These are phyloP conservation scores for Vararia minispora DNA, from an alignment of 768 basidiomycete species.

Conservation along the genomic window DNA sequence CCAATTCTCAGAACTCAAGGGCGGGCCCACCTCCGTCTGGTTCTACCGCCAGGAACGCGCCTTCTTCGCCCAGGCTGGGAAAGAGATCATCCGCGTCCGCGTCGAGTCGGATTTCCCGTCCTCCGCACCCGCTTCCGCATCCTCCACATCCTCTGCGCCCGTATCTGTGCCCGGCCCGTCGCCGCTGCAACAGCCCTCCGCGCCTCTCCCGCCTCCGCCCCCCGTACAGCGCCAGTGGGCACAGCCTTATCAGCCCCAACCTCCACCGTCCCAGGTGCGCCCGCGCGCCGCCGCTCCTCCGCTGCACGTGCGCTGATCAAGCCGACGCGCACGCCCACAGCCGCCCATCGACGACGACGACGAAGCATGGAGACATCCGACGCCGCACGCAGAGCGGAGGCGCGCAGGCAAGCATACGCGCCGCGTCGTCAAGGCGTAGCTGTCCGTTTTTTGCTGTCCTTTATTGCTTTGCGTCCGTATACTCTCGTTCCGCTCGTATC, in stretches of 20 bases:
- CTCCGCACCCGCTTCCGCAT: constrained; percentile 14
- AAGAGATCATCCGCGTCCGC: constrained; percentile 65
- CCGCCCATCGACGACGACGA: constrained; percentile 41
- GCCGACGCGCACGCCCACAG: constrained; percentile 11
- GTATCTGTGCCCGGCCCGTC: constrained; percentile 15
- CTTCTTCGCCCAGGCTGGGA: constrained; percentile 71
- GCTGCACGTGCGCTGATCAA: constrained; percentile 6
- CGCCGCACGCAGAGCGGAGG: constrained; percentile 62
- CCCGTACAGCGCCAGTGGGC: constrained; percentile 4
- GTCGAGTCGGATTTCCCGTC: constrained; percentile 51
- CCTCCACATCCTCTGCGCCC: constrained; percentile 18
- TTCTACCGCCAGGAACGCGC: constrained; percentile 71
- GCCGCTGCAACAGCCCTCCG: constrained; percentile 22
- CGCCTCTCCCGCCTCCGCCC: constrained; percentile 8
- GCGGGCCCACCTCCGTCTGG: constrained; percentile 59
- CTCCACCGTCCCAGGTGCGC: constrained; percentile 10
- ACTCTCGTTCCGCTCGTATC: no score
- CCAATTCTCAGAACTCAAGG: constrained; percentile 38
- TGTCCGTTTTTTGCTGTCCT: no score
- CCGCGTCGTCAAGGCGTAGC: constrained; percentile 32
- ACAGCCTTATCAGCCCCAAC: constrained; percentile 7
- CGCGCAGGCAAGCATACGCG: constrained; percentile 74
- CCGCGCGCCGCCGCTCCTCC: constrained; percentile 16
- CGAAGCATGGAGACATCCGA: constrained; percentile 63
- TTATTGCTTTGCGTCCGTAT: no score